Evolutionary conservation across 148 eudicot species (phyloP), one percentile per base, ranked within the genome.

Genomic region (Rhododendron mucronatum): DNA sequence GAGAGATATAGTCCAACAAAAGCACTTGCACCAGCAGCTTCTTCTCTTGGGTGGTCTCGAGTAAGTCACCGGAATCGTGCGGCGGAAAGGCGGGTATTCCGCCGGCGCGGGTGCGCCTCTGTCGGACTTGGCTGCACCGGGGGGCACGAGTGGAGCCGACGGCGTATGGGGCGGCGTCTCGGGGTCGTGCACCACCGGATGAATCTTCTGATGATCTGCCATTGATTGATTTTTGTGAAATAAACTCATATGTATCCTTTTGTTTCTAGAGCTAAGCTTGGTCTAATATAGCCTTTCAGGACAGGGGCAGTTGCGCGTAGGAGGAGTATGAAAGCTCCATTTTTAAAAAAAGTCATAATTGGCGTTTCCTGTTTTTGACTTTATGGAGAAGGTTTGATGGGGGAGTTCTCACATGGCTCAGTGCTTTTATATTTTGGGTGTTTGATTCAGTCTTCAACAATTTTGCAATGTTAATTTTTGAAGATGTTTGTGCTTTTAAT

Each of bases 1-100:
- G 61, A 92, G 80, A 71, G 45, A 63, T 10, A 61, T 4, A 1
- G 88, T 87, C 91, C 94, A 92, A 23, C 92, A 92, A 14, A 92
- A 26, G 88, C 91, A 91, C 84, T 59, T 90, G 69, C 80, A 30
- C 67, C 74, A 87, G 80, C 91, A 91, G 63, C 85, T 81, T 28
- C 80, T 82, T 53, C 74, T 87, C 74, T 86, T 89, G 41, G 94
- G 94, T 45, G 88, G 92, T 87, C 83, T 89, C 0, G 87, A 77
- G 86, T 88, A 75, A 8, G 76, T 30, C 6, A 84, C 83, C 0
- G 92, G 94, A 81, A 87, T 86, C 9, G 88, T 85, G 3, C 91
- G 84, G 37, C 10, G 30, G 39, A 69, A 63, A 11, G 89, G 91
- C 1, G 86, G 87, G 67, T 84, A 83, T 5, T 41, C 71, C 14